Evolutionary conservation across 805 yeast genomes (phyloP).

Genomic region (Wickerhamiella shivajii): DNA sequence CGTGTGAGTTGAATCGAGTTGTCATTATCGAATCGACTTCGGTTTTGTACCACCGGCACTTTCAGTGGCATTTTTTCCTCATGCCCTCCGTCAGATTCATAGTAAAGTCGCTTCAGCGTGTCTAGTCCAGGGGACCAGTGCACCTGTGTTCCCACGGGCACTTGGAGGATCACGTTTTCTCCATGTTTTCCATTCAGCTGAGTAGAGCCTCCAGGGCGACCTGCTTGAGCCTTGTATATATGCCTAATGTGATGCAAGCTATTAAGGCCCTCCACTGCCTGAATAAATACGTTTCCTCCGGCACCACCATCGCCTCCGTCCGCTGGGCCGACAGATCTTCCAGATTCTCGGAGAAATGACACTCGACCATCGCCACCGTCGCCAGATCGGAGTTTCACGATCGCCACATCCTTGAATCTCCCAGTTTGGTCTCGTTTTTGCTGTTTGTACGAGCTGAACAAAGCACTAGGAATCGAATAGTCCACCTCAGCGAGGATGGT

Average conservation of each 20-base stretch:
- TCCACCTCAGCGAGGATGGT: slow-evolving; percentile 1
- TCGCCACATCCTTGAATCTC: slow-evolving; percentile 38
- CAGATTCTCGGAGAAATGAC: slow-evolving; percentile 77
- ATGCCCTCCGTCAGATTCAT: slow-evolving; percentile 16
- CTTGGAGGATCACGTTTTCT: slow-evolving; percentile 60
- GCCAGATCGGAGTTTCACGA: slow-evolving; percentile 59
- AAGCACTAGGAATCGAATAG: slow-evolving; percentile 12
- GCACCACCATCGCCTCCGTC: slow-evolving; percentile 98
- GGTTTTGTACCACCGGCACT: slow-evolving; percentile 15
- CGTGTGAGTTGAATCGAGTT: slow-evolving; percentile 41
- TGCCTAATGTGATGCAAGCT: slow-evolving; percentile 58
- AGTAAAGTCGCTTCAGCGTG: slow-evolving; percentile 11
- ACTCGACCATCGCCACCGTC: slow-evolving; percentile 80
- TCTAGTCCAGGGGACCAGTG: slow-evolving; percentile 36
- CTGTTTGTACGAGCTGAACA: slow-evolving; percentile 18
- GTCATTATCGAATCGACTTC: slow-evolving; percentile 15
- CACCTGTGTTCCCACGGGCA: slow-evolving; percentile 83
- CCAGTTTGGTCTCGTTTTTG: slow-evolving; percentile 14
- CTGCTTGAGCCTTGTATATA: slow-evolving; percentile 57
- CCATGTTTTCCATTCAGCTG: slow-evolving; percentile 86
- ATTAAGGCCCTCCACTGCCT: slow-evolving; percentile 57
- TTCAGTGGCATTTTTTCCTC: not conserved
- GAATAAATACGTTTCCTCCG: slow-evolving; percentile 79
- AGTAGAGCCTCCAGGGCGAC: slow-evolving; percentile 52
- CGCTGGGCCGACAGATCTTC: slow-evolving; percentile 79